Conservation (phyloP, 768 basidiomycete genomes). For the Collybiopsis confluens region DNA sequence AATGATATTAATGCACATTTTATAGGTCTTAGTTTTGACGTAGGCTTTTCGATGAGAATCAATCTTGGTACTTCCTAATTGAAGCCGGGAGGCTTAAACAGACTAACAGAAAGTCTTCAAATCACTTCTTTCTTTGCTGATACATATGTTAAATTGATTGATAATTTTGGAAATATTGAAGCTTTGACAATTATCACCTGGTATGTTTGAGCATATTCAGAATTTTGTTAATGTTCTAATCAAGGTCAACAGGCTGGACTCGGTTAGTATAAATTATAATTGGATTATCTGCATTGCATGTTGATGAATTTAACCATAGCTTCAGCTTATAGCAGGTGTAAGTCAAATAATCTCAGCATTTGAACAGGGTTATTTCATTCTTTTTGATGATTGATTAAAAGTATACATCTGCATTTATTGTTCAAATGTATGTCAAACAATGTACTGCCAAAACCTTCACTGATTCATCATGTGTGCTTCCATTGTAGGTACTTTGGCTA, state of each 20-base stretch:
- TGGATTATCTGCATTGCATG: neutral
- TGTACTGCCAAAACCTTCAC: neutral
- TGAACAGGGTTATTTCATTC: neutral
- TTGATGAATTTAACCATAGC: neutral
- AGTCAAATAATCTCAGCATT: neutral
- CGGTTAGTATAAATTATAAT: neutral
- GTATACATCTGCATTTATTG: neutral
- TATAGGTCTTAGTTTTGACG: neutral
- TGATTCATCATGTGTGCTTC: too few relatives aligned
- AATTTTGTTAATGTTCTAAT: neutral
- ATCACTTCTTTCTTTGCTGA: slow-evolving; percentile 10
- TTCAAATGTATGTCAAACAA: neutral
- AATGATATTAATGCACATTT: slow-evolving; percentile 1
- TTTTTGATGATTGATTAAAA: neutral
- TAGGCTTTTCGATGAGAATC: neutral
- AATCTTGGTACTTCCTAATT: neutral
- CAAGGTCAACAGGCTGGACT: neutral
- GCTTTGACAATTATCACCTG: neutral
- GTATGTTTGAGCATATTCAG: neutral
- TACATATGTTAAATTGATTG: slow-evolving; percentile 12
- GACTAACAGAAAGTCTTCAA: slow-evolving; percentile 10
- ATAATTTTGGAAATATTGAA: slow-evolving; percentile 5
- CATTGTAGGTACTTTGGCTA: neutral
- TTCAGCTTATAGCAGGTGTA: neutral
- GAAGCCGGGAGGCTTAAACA: neutral